Evolutionary conservation across 2,329 filamentous ascomycete genomes (phyloP), one percentile per base, ranked within the genome.

Genomic region (Aureobasidium subglaciale): DNA sequence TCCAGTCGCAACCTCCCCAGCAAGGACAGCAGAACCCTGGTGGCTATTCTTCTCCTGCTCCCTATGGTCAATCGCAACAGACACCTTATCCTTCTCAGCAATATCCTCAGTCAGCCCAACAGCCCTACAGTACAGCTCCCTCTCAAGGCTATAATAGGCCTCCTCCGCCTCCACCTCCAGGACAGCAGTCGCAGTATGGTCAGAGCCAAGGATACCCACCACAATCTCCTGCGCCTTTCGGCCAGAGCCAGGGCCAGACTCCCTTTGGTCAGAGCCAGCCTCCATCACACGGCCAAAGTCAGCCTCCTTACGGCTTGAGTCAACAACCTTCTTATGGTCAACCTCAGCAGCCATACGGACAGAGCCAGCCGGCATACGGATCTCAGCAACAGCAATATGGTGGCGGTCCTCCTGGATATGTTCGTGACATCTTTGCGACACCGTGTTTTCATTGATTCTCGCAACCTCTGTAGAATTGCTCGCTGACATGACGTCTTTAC

Each of bases 11-110:
- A 35, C 58, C 58, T 10, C 45, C 56, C 4, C 15, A 24, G 5
- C 32, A 29, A 15, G 45, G 49, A 10, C 56, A 56, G 1, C 57
- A 50, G 25, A 46, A 58, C 18, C 49, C 56, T 40, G 56, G 40
- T 8, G 58, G 48, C 2, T 63, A 64, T 48, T 71, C 70, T 55
- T 67, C 68, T 40, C 65, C 65, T 13, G 65, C 68, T 35, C 63
- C 65, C 35, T 62, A 62, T 50, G 56, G 56, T 18, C 61, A 61
- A 32, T 60, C 62, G 32, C 61, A 58, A 32, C 55, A 50, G 29
- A 62, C 65, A 56, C 62, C 61, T 27, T 64, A 64, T 35, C 48
- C 48, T 16, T 5, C 27, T 25, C 61, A 65, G 29, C 78, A 48
- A 16, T 59, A 56, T 42, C 27, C 42, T 27, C 57, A 56, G 18